A percentile compares a stretch with the other conserved stretches of the same genome.
phyloP scores from a whole-genome alignment of 2,329 filamentous ascomycete species.

The Exophiala calicioides region DNA sequence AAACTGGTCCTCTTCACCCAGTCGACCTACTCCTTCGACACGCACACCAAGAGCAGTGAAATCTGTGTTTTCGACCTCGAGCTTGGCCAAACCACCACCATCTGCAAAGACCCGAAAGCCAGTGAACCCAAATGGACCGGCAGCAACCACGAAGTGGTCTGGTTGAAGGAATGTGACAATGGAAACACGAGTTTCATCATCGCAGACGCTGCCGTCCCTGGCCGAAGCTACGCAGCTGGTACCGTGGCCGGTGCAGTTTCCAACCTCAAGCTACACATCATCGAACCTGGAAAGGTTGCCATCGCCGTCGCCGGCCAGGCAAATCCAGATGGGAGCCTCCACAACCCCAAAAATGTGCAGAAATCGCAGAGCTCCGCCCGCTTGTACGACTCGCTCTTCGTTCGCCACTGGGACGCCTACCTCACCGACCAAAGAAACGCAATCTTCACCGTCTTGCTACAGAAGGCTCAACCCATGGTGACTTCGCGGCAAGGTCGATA shows the following conservation, averaged over 20 bases:
- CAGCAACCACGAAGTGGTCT: constrained; percentile 46
- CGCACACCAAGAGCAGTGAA: constrained; percentile 49
- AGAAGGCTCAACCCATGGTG: constrained; percentile 41
- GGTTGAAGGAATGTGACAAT: constrained; percentile 47
- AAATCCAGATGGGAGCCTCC: constrained; percentile 49
- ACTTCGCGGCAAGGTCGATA: constrained; percentile 40
- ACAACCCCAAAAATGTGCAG: constrained; percentile 52
- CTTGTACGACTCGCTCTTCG: constrained; percentile 54
- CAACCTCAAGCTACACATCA: constrained; percentile 46
- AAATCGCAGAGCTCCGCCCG: constrained; percentile 49
- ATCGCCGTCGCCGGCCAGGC: constrained; percentile 51
- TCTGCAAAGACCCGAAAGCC: constrained; percentile 48
- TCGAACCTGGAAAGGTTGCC: constrained; percentile 46
- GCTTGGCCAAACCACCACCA: constrained; percentile 42
- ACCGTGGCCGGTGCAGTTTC: constrained; percentile 49
- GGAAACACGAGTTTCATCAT: constrained; percentile 50
- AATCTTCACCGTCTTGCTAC: constrained; percentile 52
- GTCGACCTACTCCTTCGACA: constrained; percentile 53
- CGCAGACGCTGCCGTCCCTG: constrained; percentile 42
- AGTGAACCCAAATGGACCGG: constrained; percentile 51
- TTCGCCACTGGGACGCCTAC: constrained; percentile 57
- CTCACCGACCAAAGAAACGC: constrained; percentile 51
- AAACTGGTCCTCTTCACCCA: constrained; percentile 51
- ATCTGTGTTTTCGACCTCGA: constrained; percentile 48
- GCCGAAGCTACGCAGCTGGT: constrained; percentile 46